Conservation (phyloP, 192 early-diverging fungal genomes). For the Diversispora epigaea region DNA sequence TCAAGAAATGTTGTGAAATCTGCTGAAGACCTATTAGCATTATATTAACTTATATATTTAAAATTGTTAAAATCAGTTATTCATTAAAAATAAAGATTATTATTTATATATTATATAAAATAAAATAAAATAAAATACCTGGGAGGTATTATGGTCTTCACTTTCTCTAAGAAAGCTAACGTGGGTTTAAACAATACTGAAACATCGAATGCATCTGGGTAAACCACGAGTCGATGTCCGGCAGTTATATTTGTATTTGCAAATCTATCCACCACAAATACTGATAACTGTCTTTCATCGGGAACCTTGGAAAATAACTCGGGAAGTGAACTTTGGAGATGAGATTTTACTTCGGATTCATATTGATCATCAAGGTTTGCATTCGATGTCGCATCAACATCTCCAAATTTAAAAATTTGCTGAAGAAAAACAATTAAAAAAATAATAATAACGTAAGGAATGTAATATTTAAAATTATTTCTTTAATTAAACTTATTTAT, state of each 20-base stretch:
- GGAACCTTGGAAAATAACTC: constrained; percentile 27
- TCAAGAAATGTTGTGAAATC: constrained; percentile 68
- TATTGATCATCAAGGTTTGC: constrained; percentile 37
- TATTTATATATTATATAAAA: neutral
- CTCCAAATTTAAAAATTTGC: constrained; percentile 43
- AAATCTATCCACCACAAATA: constrained; percentile 61
- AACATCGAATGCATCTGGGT: constrained; percentile 67
- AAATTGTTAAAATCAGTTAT: neutral
- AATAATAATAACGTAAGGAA: neutral
- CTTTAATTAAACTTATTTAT: neutral
- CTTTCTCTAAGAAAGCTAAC: constrained; percentile 54
- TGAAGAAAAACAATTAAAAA: constrained; percentile 9
- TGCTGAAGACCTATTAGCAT: constrained; percentile 39
- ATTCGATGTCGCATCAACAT: constrained; percentile 29
- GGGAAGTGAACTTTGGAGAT: constrained; percentile 35
- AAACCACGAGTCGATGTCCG: constrained; percentile 66
- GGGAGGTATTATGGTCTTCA: constrained; percentile 54
- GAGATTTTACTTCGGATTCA: constrained; percentile 23
- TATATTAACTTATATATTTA: constrained; percentile 11
- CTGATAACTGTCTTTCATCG: constrained; percentile 25
- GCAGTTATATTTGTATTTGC: constrained; percentile 55
- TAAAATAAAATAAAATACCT: constrained; percentile 41
- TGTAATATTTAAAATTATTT: neutral
- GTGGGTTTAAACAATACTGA: constrained; percentile 71
- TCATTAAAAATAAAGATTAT: neutral